phyloP scores from a whole-genome alignment of 371 early-diverging fungal species.

The Zopfochytrium polystomum region DNA sequence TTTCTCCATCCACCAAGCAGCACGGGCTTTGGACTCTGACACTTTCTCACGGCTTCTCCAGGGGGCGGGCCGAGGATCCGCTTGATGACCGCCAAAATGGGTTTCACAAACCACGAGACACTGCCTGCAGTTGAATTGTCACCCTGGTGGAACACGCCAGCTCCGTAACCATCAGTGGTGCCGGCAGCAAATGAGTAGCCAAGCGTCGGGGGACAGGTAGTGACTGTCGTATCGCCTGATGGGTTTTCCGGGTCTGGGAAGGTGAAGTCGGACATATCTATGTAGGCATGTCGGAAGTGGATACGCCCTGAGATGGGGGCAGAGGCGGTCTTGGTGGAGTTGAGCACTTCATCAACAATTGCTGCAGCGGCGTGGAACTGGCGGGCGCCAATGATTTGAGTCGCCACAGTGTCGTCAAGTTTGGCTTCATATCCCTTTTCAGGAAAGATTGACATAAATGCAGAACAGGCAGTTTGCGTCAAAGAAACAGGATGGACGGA shows the following conservation, averaged over 20 bases:
- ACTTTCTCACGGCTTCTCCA: slow-evolving; percentile 42
- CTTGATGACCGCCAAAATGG: too few species aligned
- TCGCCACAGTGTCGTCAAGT: slow-evolving; percentile 43
- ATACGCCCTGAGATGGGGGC: slow-evolving; percentile 29
- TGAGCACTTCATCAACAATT: slow-evolving; percentile 26
- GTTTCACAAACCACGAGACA: too few species aligned
- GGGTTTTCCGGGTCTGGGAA: slow-evolving; percentile 31
- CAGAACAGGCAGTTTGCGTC: too few species aligned
- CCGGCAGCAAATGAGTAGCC: slow-evolving; percentile 58
- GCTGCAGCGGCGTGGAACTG: slow-evolving; percentile 50
- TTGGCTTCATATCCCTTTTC: too few species aligned
- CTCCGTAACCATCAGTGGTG: slow-evolving; percentile 55
- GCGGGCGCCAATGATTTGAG: slow-evolving; percentile 57
- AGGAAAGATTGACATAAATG: too few species aligned
- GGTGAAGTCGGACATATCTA: slow-evolving; percentile 32
- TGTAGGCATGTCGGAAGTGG: slow-evolving; percentile 44
- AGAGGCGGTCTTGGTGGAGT: too few species aligned
- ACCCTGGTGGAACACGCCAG: slow-evolving; percentile 22
- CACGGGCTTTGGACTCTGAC: slow-evolving; percentile 63
- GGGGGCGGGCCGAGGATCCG: too few species aligned
- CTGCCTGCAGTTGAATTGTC: slow-evolving; percentile 18
- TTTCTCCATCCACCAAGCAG: slow-evolving; percentile 60
- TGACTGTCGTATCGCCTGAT: slow-evolving; percentile 42
- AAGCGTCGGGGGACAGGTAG: too few species aligned
- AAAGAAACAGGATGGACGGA: too few species aligned